Percentiles rank a stretch among this genome's conserved stretches.
Evolutionary conservation across 805 yeast genomes (phyloP).

Genomic region (Candida quercuum): DNA sequence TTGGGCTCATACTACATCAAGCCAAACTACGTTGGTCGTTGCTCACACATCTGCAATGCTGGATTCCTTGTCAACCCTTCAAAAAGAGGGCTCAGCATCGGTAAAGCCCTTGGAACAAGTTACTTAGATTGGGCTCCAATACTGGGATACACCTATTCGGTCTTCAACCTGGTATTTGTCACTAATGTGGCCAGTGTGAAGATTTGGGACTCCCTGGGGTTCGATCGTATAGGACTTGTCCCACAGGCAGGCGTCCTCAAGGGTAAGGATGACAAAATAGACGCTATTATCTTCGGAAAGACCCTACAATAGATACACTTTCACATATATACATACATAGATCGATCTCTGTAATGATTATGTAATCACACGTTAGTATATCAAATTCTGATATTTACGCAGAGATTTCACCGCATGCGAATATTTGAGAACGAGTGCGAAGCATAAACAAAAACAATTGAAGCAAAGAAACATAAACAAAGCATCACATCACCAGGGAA

Average conservation of each 20-base stretch:
- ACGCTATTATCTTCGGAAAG: slow-evolving; percentile 76
- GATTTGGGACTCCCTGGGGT: slow-evolving; percentile 84
- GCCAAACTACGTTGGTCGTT: slow-evolving; percentile 82
- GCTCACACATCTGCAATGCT: slow-evolving; percentile 84
- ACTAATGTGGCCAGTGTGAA: slow-evolving; percentile 69
- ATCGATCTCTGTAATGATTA: no score
- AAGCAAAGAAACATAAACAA: background rate
- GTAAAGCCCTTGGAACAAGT: slow-evolving; percentile 59
- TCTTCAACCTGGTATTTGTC: slow-evolving; percentile 82
- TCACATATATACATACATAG: background rate
- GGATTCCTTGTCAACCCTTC: slow-evolving; percentile 68
- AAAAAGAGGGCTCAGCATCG: slow-evolving; percentile 64
- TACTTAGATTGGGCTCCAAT: slow-evolving; percentile 71
- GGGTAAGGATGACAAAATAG: slow-evolving; percentile 58
- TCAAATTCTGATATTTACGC: no score
- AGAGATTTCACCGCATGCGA: no score
- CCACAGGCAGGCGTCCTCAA: slow-evolving; percentile 70
- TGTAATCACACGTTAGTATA: no score
- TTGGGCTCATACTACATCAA: slow-evolving; percentile 77
- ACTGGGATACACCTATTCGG: slow-evolving; percentile 76
- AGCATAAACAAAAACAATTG: background rate
- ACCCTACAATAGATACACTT: slow-evolving; percentile 30
- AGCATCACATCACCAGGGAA: background rate
- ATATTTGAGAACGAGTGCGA: no score
- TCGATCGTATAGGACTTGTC: slow-evolving; percentile 70